Evolutionary conservation across 192 early-diverging fungal genomes (phyloP), one percentile per base, ranked within the genome.

Genomic region (Gryganskiella cystojenkinii): DNA sequence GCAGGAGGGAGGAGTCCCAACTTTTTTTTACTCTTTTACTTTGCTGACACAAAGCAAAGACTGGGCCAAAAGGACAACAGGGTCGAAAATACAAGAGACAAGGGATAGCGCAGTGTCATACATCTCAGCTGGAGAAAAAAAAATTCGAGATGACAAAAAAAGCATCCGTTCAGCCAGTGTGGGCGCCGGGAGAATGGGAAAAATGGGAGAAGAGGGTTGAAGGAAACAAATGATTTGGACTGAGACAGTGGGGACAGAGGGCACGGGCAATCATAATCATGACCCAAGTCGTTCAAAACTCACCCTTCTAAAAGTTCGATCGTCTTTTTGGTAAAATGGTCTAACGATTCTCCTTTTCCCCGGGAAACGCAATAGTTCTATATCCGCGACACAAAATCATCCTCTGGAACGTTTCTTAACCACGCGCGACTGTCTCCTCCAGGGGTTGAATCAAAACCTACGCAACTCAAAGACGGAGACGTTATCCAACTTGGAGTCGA

Each of bases 371-470:
- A 51, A 17, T 61, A 96, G 93, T 87, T 99, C 54, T 98, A 83
- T 70, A 92, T 98, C 67, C 90, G 90, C 67, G 97, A 99, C 76
- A 94, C 93, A 53, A 96, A 94, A 65, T 94, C 92, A 19, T 99
- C 96, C 3, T 97, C 96, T 22, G 97, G 97, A 17, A 99, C 97
- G 22, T 99, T 98, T 75, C 82, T 99, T 30, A 99, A 99, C 84
- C 91, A 95, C 79, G 89, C 92, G 78, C 82, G 97, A 22, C 82
- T 99, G 20, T 91, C 90, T 58, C 91, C 95, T 19, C 92, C 95
- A 22, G 89, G 90, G 5, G 87, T 92, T 51, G 95, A 95, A 82
- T 94, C 92, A 54, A 70, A 87, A 34, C 90, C 96, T n/a, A 91
- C 90, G 51, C 86, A 86, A 40, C 69, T 98, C 56, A 90, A 92